Evolutionary conservation across 2,329 filamentous ascomycete species (phyloP).

Genomic region (Tolypocladium paradoxum): DNA sequence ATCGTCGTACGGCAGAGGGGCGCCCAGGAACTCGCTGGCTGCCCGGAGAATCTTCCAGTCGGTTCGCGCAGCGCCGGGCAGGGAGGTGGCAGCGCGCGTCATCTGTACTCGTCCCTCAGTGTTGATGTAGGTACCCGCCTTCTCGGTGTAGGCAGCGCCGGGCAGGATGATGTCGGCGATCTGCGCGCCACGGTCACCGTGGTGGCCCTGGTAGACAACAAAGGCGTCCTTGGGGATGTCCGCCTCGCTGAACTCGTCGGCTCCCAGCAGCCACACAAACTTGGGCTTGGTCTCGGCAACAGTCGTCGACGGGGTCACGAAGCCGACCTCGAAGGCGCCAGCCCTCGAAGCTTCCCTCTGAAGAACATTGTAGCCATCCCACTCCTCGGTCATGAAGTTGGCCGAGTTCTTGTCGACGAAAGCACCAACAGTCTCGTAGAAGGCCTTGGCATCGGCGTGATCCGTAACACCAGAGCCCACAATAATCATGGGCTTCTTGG

Average conservation of each 20-base stretch:
- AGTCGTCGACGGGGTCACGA: slow-evolving; percentile 70
- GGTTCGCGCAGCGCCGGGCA: slow-evolving; percentile 81
- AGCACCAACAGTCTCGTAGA: slow-evolving; percentile 79
- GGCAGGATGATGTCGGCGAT: slow-evolving; percentile 90
- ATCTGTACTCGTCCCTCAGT: slow-evolving; percentile 95
- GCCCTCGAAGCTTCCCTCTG: slow-evolving; percentile 87
- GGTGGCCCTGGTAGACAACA: slow-evolving; percentile 95
- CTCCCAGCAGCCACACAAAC: slow-evolving; percentile 92
- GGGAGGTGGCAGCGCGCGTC: slow-evolving; percentile 77
- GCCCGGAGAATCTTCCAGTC: slow-evolving; percentile 99
- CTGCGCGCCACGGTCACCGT: slow-evolving; percentile 87
- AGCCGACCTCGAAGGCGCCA: slow-evolving; percentile 92
- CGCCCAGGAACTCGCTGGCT: slow-evolving; percentile 79
- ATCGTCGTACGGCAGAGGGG: slow-evolving; percentile 84
- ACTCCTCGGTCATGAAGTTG: slow-evolving; percentile 80
- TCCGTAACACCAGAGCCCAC: slow-evolving; percentile 88
- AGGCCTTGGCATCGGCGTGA: slow-evolving; percentile 80
- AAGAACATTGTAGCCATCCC: slow-evolving; percentile 96
- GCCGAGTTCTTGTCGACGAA: slow-evolving; percentile 90
- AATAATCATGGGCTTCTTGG: slow-evolving; percentile 93
- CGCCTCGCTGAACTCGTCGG: slow-evolving; percentile 75
- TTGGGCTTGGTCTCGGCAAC: slow-evolving; percentile 83
- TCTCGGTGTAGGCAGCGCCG: slow-evolving; percentile 93
- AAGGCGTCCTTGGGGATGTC: slow-evolving; percentile 95
- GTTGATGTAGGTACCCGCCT: slow-evolving; percentile 92